Base-by-base conservation (phyloP, 2,329 filamentous ascomycete species). In the Sordariomycetes sp. region DNA sequence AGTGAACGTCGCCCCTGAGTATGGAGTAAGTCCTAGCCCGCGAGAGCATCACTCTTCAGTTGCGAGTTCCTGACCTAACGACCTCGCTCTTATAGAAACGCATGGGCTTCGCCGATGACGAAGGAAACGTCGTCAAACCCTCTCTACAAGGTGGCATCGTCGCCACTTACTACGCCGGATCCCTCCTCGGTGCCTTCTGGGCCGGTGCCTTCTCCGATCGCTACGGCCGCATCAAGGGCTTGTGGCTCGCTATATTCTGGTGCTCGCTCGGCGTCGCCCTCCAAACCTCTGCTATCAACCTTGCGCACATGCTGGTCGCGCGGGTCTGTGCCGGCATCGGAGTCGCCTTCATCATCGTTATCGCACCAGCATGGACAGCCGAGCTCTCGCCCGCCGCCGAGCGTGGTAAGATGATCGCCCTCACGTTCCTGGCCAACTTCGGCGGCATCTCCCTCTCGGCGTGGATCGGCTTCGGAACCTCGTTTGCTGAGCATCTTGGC, bases 401-500 rank as follows among this genome's bases (percentile, higher is more conserved):
- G 31, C 58, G 67, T 10, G 67, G 67, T 34, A 57, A 55, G 4
- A 62, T 52, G 20, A 50, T 68, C 14, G 64, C 59, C 10, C 60
- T 66, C 30, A 63, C 66, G 14, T 70, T 70, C 45, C 63, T 68
- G 36, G 63, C 64, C 20, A 69, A 70, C 42, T 68, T 68, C 39
- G 54, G 68, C 3, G 66, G 68, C 8, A 67, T 71, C 29, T 59
- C 54, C 8, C 36, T 58, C 11, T 54, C 56, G 12, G 53, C 55
- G 30, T 59, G 56, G 57, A 42, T 59, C 23, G 50, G 48, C 17
- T 59, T 57, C 37, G 54, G 53, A 21, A 42, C 52, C 3, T 44
- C 49, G 27, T 41, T 46, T 30, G 47, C 46, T n/a, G n/a, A n/a
- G 24, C 42, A 51, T 36, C 46, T 46, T 9, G 23, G 23, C 23